Evolutionary conservation across 768 basidiomycete genomes (phyloP).

Genomic region (Pleurotus eryngii): DNA sequence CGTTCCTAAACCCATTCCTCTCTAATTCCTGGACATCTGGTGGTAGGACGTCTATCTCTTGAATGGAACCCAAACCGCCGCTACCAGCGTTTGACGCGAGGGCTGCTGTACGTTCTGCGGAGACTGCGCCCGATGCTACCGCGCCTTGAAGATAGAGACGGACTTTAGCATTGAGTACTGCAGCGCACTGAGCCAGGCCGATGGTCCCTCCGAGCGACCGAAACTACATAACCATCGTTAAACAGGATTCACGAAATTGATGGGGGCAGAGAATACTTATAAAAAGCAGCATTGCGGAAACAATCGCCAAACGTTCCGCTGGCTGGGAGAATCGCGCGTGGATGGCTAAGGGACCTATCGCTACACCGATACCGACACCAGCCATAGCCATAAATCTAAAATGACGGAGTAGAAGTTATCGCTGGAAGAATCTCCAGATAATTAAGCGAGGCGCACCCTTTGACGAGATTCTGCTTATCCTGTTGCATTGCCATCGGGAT

Average conservation of each 20-base stretch:
- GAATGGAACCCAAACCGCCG: constrained; percentile 26
- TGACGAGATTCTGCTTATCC: constrained; percentile 29
- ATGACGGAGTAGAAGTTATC: not conserved
- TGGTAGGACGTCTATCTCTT: constrained; percentile 35
- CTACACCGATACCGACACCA: constrained; percentile 42
- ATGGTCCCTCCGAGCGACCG: constrained; percentile 49
- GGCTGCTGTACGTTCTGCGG: constrained; percentile 20
- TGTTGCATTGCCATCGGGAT: constrained; percentile 37
- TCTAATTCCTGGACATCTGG: constrained; percentile 29
- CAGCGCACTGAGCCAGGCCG: constrained; percentile 51
- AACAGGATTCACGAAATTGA: not conserved
- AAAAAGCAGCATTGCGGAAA: constrained; percentile 42
- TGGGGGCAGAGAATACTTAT: constrained; percentile 25
- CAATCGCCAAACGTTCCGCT: constrained; percentile 35
- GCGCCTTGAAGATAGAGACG: constrained; percentile 25
- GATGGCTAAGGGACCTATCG: constrained; percentile 32
- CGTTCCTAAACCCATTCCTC: constrained; percentile 37
- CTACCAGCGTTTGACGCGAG: constrained; percentile 19
- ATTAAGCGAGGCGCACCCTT: constrained; percentile 29
- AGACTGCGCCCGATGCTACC: constrained; percentile 24
- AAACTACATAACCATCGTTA: constrained; percentile 27
- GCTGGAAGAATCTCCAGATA: not conserved
- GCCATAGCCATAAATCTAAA: constrained; percentile 41
- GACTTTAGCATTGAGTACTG: constrained; percentile 44
- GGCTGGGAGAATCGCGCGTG: constrained; percentile 46